A percentile compares a stretch with the other conserved stretches of the same genome.
Evolutionary conservation across 2,329 filamentous ascomycete genomes (phyloP).

Genomic region (Nothophoma quercina): DNA sequence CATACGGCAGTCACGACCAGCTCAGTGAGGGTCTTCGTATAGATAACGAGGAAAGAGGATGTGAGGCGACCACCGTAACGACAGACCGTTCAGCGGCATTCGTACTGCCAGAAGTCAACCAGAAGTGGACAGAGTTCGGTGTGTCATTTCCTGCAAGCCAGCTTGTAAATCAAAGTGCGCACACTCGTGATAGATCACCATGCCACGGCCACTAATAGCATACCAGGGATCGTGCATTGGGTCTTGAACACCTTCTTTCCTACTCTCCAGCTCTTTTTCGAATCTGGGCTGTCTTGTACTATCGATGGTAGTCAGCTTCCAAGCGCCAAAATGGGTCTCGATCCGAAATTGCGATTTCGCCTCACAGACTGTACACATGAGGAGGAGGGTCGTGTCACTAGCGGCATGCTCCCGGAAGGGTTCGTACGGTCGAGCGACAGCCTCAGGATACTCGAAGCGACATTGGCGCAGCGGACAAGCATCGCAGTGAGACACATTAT

Average conservation of each 20-base stretch:
- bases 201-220: background rate
- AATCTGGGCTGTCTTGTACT: slow-evolving; percentile 37
- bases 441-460: slow-evolving; percentile 31
- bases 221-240: slow-evolving; percentile 36
- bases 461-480: slow-evolving; percentile 31
- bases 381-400: slow-evolving; percentile 31
- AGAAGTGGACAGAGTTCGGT: slow-evolving; percentile 21
- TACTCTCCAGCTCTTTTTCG: slow-evolving; percentile 41
- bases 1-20: slow-evolving; percentile 22
- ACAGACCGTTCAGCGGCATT: slow-evolving; percentile 11
- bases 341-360: slow-evolving; percentile 35
- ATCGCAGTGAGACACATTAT: slow-evolving; percentile 20
- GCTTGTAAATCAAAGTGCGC: slow-evolving; percentile 33
- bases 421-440: slow-evolving; percentile 12
- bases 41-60: slow-evolving; percentile 30
- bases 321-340: slow-evolving; percentile 30
- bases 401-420: slow-evolving; percentile 26
- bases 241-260: slow-evolving; percentile 41
- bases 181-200: background rate
- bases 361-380: slow-evolving; percentile 39
- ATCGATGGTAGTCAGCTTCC: slow-evolving; percentile 29
- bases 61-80: slow-evolving; percentile 29
- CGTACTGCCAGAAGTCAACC: slow-evolving; percentile 4
- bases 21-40: slow-evolving; percentile 28
- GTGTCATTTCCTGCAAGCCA: slow-evolving; percentile 11